These are phyloP conservation scores for Phialophora chinensis DNA, from an alignment of 2,329 filamentous ascomycete species.

Conservation along the genomic window DNA sequence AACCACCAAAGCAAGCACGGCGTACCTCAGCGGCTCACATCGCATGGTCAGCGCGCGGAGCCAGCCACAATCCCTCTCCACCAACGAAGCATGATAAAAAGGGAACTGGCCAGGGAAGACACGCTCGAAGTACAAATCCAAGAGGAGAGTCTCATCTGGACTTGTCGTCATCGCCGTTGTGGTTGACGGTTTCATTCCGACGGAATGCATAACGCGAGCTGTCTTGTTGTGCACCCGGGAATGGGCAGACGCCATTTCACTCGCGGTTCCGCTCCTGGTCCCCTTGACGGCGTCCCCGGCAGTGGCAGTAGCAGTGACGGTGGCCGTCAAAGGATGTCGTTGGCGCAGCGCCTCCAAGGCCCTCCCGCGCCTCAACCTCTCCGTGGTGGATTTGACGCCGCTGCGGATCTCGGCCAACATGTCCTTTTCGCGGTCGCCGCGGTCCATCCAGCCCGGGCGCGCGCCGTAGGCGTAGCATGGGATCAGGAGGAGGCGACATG, in stretches of 20 bases:
- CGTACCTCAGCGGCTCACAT: background rate
- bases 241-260: too few relatives aligned
- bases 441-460: constrained; percentile 10
- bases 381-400: constrained; percentile 12
- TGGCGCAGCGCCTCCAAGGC: background rate
- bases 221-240: too few relatives aligned
- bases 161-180: background rate
- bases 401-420: constrained; percentile 18
- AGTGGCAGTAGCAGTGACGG: too few relatives aligned
- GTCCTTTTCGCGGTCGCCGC: constrained; percentile 6
- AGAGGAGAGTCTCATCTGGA: background rate
- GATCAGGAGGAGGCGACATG: background rate
- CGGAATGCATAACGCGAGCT: background rate
- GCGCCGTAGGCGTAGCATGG: constrained; percentile 3
- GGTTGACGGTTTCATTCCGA: background rate
- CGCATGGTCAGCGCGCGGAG: background rate
- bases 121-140: background rate
- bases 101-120: background rate
- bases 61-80: background rate
- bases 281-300: too few relatives aligned
- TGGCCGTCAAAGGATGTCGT: background rate
- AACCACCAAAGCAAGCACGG: background rate
- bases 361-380: background rate
- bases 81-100: background rate
- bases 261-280: too few relatives aligned